These are phyloP conservation scores for Penicillium parvum DNA, from an alignment of 495 filamentous ascomycete genomes.

Conservation along the genomic window DNA sequence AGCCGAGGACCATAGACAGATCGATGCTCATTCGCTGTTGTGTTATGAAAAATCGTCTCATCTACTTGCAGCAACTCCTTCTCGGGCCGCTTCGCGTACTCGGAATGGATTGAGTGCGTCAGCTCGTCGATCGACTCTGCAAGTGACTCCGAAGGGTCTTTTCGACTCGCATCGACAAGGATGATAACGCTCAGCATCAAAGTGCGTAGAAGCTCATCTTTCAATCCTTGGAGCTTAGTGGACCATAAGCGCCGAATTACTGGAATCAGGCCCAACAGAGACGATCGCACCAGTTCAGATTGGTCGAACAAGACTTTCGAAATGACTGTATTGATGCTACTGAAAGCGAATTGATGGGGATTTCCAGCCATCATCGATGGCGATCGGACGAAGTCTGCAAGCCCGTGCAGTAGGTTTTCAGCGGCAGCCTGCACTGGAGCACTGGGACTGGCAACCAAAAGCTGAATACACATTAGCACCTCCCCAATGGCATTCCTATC, in stretches of 20 bases:
- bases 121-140: slow-evolving; percentile 47
- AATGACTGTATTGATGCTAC: slow-evolving; percentile 68
- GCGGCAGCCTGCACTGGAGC: slow-evolving; percentile 62
- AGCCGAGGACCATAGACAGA: slow-evolving; percentile 38
- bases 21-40: slow-evolving; percentile 4
- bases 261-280: slow-evolving; percentile 60
- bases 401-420: slow-evolving; percentile 50
- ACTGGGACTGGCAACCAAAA: slow-evolving; percentile 63
- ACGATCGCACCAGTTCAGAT: slow-evolving; percentile 52
- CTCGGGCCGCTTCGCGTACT: slow-evolving; percentile 67
- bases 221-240: slow-evolving; percentile 51
- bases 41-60: slow-evolving; percentile 57
- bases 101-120: slow-evolving; percentile 58
- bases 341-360: slow-evolving; percentile 67
- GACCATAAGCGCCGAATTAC: slow-evolving; percentile 72
- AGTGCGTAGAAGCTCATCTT: slow-evolving; percentile 70
- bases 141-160: slow-evolving; percentile 26
- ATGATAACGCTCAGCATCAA: slow-evolving; percentile 54
- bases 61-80: slow-evolving; percentile 72
- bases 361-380: slow-evolving; percentile 52
- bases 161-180: slow-evolving; percentile 23
- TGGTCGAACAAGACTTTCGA: slow-evolving; percentile 62
- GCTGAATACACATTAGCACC: slow-evolving; percentile 60
- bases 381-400: slow-evolving; percentile 59
- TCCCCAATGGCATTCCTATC: slow-evolving; percentile 46